Evolutionary conservation across 306 rosid genomes (phyloP), one percentile per base, ranked within the genome.

Genomic region (Quercus gilva): DNA sequence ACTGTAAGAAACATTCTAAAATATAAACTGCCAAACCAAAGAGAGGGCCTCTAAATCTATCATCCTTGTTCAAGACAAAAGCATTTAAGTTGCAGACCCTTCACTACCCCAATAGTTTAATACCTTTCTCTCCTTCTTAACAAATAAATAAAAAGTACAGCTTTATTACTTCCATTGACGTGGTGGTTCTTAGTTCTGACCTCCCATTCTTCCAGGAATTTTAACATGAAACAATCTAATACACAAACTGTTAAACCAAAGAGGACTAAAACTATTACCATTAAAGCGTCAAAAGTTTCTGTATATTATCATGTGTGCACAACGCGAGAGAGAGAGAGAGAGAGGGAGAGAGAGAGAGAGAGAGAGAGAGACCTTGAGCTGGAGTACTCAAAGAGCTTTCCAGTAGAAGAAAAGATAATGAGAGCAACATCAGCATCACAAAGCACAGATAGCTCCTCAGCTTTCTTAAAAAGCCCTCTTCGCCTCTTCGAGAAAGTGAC

Each of bases 371-470:
- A 94, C 98, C 98, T 91, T 55, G 92, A 76, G 87, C 80, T 92
- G 41, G 98, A 87, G 78, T 87, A 95, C 55, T 95, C 97, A 12
- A 89, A 95, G 80, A 91, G 94, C 69, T 95, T 95, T 10, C 98
- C 98, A 17, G 99, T 86, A 4, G 97, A 75, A 73, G 98, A 92
- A 80, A 95, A 95, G 64, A 93, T 55, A 9, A 95, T 85, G 70
- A 95, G 93, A 57, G 90, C 99, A 63, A 95, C 89, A 84, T 95
- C 99, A 0, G 98, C 99, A 73, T 95, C 99, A 55, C 99, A 95
- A 5, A 95, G 87, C 78, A 95, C 93, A 0, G 99, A 91, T n/a
- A 95, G 94, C 89, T 95, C 98, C 81, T 92, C 90, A 1, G 99
- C 98, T 68, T 92, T 95, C 83, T 95, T 95, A 67, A 95, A 84